Evolutionary conservation across 805 yeast genomes (phyloP).

Genomic region (Ogataea henricii): DNA sequence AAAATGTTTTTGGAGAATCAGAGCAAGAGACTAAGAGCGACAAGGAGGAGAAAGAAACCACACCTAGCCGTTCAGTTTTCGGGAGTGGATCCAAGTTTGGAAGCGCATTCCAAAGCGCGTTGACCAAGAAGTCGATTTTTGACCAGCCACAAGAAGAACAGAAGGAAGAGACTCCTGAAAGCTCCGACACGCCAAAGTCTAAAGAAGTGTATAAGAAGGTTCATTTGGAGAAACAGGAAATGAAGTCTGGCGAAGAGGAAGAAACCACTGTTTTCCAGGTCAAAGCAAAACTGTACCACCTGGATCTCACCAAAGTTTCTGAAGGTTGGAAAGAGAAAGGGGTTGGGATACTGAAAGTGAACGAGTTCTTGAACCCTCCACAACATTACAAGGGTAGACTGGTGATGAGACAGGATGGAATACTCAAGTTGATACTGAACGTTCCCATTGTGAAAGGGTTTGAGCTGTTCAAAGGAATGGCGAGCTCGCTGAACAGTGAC

Average conservation of each 20-base stretch:
- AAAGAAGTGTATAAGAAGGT: slow-evolving; percentile 52
- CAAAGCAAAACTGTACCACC: slow-evolving; percentile 75
- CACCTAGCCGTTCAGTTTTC: slow-evolving; percentile 33
- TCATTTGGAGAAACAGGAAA: slow-evolving; percentile 58
- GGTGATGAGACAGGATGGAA: slow-evolving; percentile 89
- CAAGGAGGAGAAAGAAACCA: slow-evolving; percentile 7
- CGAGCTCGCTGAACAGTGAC: slow-evolving; percentile 80
- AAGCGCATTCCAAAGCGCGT: slow-evolving; percentile 56
- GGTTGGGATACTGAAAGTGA: slow-evolving; percentile 82
- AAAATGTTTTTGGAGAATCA: slow-evolving; percentile 38
- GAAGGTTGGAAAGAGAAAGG: slow-evolving; percentile 98
- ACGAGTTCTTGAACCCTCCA: slow-evolving; percentile 38
- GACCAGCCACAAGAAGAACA: slow-evolving; percentile 35
- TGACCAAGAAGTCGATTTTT: slow-evolving; percentile 58
- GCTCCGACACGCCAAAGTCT: slow-evolving; percentile 32
- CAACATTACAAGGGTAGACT: slow-evolving; percentile 55
- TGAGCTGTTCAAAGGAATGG: slow-evolving; percentile 75
- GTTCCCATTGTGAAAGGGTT: slow-evolving; percentile 63
- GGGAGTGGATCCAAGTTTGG: slow-evolving; percentile 50
- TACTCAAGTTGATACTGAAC: slow-evolving; percentile 80
- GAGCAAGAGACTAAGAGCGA: slow-evolving; percentile 12
- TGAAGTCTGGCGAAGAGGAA: slow-evolving; percentile 87
- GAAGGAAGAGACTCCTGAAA: slow-evolving; percentile 24
- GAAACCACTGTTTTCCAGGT: slow-evolving; percentile 70
- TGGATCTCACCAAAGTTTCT: slow-evolving; percentile 62